Evolutionary conservation across 2,329 filamentous ascomycete species (phyloP), one percentile per base, ranked within the genome.

Genomic region (Gaeumannomyces tritici): DNA sequence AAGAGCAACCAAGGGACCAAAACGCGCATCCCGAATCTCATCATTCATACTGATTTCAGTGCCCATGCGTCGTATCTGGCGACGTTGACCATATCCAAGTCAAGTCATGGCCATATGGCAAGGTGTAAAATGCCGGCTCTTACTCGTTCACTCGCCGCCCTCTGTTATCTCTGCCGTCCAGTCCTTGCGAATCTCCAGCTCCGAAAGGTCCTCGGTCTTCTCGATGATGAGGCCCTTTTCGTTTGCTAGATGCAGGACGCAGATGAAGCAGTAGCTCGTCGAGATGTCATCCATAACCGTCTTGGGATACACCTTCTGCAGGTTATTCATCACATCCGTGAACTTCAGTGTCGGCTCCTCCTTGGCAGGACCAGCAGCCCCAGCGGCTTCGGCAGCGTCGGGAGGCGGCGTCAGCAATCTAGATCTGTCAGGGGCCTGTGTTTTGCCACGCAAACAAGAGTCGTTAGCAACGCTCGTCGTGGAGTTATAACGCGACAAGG

Each of bases 191-290:
- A 88, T 88, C 59, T 81, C 77, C 64, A 88, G 74, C 69, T 88
- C 85, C 61, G 77, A 78, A 62, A 88, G 74, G 59, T 80, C 83
- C 55, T 79, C 76, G 13, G 82, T 82, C 68, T 85, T 85, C 67
- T 89, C 83, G 65, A 97, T 89, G 28, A 89, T 81, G 54, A 97
- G 79, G 0, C 93, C 93, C 77, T 96, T 93, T 72, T 97, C 93
- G 75, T 97, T 97, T 64, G 93, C 93, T 69, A 97, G 73, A 75
- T 97, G 93, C 66, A 97, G 78, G 63, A 96, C 77, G 69, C 90
- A 96, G 70, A 99, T 99, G 76, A 98, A 99, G 73, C 95, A 96
- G 75, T 79, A 89, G 66, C 84, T 96, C 0, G 95, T 99, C 47
- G 92, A 96, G 70, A 99, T 98, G 74, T 99, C 95, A 64, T 89